Percentiles rank a stretch among this genome's conserved stretches.
These are phyloP conservation scores for Leccinum pellstonianum DNA, from an alignment of 768 basidiomycete genomes.

Conservation along the genomic window DNA sequence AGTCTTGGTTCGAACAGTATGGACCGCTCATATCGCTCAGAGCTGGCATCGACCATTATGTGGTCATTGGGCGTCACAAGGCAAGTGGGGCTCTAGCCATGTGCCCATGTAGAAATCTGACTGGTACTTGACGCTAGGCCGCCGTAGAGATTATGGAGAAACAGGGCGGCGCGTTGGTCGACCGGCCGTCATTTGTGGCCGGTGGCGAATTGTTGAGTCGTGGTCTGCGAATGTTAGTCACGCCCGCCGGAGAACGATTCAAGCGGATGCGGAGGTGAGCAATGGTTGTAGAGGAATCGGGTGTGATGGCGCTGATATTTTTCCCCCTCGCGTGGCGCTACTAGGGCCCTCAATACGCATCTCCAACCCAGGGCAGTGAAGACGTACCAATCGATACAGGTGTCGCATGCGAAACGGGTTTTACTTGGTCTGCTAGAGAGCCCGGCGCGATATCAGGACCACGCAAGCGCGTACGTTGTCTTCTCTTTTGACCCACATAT, in stretches of 20 bases:
- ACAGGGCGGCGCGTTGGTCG: constrained; percentile 40
- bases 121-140: constrained; percentile 34
- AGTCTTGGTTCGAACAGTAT: constrained; percentile 54
- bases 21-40: constrained; percentile 56
- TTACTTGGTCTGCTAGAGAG: constrained; percentile 15
- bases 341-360: constrained; percentile 53
- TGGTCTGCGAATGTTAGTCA: constrained; percentile 52
- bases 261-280: constrained; percentile 52
- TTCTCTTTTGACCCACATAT: constrained; percentile 32
- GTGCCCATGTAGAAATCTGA: neutral
- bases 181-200: constrained; percentile 41
- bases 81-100: neutral
- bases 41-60: constrained; percentile 35
- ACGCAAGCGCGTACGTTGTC: constrained; percentile 35
- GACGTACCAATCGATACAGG: constrained; percentile 46
- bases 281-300: constrained; percentile 1
- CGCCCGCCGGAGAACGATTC: constrained; percentile 49
- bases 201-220: constrained; percentile 50
- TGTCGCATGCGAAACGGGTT: constrained; percentile 26
- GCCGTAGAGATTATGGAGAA: constrained; percentile 62
- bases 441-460: constrained; percentile 11
- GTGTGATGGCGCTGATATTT: neutral
- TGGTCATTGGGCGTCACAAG: constrained; percentile 22
- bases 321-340: constrained; percentile 11
- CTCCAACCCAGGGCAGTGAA: constrained; percentile 47